Evolutionary conservation across 441 rosid genomes (phyloP), one percentile per base, ranked within the genome.

Genomic region (Isatis lusitanica): DNA sequence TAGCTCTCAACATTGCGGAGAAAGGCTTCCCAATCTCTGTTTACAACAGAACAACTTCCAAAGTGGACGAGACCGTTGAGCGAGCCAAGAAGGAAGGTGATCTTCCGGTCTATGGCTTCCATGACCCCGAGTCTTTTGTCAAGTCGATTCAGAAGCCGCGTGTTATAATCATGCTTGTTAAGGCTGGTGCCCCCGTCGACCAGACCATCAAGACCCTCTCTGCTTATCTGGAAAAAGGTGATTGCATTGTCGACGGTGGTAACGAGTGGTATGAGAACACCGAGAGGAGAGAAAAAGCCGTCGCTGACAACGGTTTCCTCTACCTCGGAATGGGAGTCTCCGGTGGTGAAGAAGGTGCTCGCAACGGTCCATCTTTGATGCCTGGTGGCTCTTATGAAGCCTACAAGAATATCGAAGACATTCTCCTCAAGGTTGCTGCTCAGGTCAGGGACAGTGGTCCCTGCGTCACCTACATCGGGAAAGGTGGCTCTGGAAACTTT

Each of bases 281-380:
- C 0, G 97, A 94, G 88, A 91, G 97, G 80, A 86, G 98, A 73
- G 88, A 85, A 75, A 87, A 88, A 66, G 87, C 89, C 2, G 68
- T 89, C 82, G 80, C 91, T 44, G 92, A 87, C 57, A 52, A 83
- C 74, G 95, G 98, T 64, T 85, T 94, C 60, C 91, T 81, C 30
- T 91, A 94, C 85, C 90, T 91, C 33, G 98, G 98, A 76, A 94
- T 94, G 98, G 96, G 98, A 69, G 98, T 93, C 70, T 91, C 97
- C 4, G 98, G 97, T 47, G 98, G 98, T 57, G 98, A 94, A 83
- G 98, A 94, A 73, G 97, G 97, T 74, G 98, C 97, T 50, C 83
- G 98, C 33, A 55, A 90, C 60, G 97, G 97, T 0, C 97, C 98
- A n/a, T 90, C 98, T 21, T 12, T 94, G 89, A 91, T 94, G 96